Base-by-base conservation (phyloP, 495 filamentous ascomycete species). In the Delitschia confertaspora region DNA sequence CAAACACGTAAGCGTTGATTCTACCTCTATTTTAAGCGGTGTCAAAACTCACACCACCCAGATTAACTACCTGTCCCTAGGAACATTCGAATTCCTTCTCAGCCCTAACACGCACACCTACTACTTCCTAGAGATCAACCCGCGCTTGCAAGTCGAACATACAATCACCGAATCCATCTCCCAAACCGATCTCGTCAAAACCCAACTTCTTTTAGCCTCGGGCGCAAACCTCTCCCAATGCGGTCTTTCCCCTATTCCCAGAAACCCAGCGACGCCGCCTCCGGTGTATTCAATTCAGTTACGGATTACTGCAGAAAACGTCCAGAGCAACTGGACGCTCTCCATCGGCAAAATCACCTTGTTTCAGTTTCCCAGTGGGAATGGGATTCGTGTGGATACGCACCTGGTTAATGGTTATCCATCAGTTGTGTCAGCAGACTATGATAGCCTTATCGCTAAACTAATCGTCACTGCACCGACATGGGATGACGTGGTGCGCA, bases 361-460 rank as follows among this genome's bases (percentile, higher is more conserved):
- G 0, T 75, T 78, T 32, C 48, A 45, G 8, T 67, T 78, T 8
- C 76, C 76, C 0, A 63, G 59, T 17, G 76, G 75, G 5, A 63
- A 75, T 46, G 75, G 75, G 2, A 63, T 78, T 14, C 64, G 76
- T 20, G 61, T 78, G 2, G 76, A 79, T 42, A 76, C 69, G 3
- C 64, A 76, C 42, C 59, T 78, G 17, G 45, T 65, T 16, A 47
- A 58, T 33, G 58, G 59, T 16, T 63, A 63, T 8, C 38, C 65
- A 1, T 52, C 68, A 9, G 45, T 72, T 4, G 63, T 80, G 3
- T 69, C 70, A 7, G 59, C 73, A 0, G 68, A 78, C 21, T 80
- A 76, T 43, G 76, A 80, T 51, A 75, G 70, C 32, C 59, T 80
- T 0, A 50, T 80, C 0, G 75, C 74, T 8, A 80, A 80, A 47